Conservation (phyloP, 305 asterid species). For the Lippia alba region DNA sequence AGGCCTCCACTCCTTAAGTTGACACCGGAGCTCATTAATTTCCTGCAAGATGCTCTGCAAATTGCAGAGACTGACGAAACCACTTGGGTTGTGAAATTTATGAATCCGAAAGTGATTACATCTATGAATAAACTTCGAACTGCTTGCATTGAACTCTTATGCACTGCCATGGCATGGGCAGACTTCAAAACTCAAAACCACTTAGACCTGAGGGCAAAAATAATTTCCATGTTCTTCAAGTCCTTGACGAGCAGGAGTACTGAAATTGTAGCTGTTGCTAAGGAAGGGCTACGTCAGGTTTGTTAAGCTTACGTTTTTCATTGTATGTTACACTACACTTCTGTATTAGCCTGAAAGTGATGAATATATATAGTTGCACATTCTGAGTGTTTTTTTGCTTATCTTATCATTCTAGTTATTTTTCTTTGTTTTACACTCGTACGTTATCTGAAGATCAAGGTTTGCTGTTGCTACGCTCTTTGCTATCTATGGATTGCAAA, state of each 20-base stretch:
- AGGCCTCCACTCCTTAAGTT: slow-evolving; percentile 99
- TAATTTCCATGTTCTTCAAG: slow-evolving; percentile 98
- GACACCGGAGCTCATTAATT: slow-evolving; percentile 88
- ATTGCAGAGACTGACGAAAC: slow-evolving; percentile 97
- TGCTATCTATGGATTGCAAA: slow-evolving; percentile 21
- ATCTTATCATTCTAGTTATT: slow-evolving; percentile 21
- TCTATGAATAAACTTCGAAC: slow-evolving; percentile 95
- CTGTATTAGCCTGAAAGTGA: slow-evolving; percentile 19
- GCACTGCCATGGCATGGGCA: slow-evolving; percentile 99
- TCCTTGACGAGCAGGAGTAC: slow-evolving; percentile 89
- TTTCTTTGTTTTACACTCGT: slow-evolving; percentile 27
- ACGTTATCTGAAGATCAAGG: slow-evolving; percentile 22
- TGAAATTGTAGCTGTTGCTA: slow-evolving; percentile 96
- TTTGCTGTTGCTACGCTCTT: neutral
- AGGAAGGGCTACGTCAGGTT: slow-evolving; percentile 99
- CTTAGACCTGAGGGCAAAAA: slow-evolving; percentile 90
- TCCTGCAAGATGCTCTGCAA: slow-evolving; percentile 98
- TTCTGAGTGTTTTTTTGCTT: slow-evolving; percentile 19
- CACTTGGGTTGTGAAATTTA: slow-evolving; percentile 88
- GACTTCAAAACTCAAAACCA: slow-evolving; percentile 97
- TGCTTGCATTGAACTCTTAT: slow-evolving; percentile 95
- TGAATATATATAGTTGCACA: slow-evolving; percentile 3
- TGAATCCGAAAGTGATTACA: slow-evolving; percentile 90
- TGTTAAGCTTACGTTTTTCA: slow-evolving; percentile 34
- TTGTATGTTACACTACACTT: slow-evolving; percentile 18